Evolutionary conservation across 805 yeast species (phyloP), one percentile per base, ranked within the genome.

Genomic region (Pichia sporocuriosa): DNA sequence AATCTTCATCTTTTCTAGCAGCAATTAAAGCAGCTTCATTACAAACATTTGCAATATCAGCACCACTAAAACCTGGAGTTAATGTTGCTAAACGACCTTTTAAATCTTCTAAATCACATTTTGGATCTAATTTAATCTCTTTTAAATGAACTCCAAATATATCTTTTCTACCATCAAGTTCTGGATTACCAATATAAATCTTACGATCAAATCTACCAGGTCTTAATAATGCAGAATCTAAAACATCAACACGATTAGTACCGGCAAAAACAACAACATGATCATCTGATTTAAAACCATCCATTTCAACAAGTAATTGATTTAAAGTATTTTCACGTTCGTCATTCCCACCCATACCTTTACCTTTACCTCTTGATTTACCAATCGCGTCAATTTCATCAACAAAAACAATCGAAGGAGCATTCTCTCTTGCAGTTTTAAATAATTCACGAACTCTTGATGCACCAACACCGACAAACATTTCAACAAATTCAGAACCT

Each of bases 301-400:
- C 97, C 95, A 89, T 86, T 62, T 89, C 97, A 32, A 89, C 96
- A 49, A 89, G 71, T 43, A 89, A 70, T 68, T 89, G 96, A 67
- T 89, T 89, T 57, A 89, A 73, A 0, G 97, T 89, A 35, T 87
- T 83, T 63, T 89, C 96, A 61, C 95, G 80, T 68, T 88, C 97
- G 62, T 88, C 97, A 56, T 88, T 86, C 39, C 83, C 81, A 41
- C 95, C 94, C 32, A 84, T 79, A 59, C 81, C 72, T 52, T 84
- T 84, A 53, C 81, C 81, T 37, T 74, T 73, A 30, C 75, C 70
- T 68, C 93, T 74, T 44, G 81, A 83, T 63, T 84, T 86, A 58
- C 97, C 97, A 58, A 88, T 89, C 17, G 97, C 96, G 69, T 88
- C 97, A 55, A 88, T 89, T 66, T 88, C 97, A 67, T 88, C 97